phyloP scores from a whole-genome alignment of 768 basidiomycete species.

The Hericium alpestre region DNA sequence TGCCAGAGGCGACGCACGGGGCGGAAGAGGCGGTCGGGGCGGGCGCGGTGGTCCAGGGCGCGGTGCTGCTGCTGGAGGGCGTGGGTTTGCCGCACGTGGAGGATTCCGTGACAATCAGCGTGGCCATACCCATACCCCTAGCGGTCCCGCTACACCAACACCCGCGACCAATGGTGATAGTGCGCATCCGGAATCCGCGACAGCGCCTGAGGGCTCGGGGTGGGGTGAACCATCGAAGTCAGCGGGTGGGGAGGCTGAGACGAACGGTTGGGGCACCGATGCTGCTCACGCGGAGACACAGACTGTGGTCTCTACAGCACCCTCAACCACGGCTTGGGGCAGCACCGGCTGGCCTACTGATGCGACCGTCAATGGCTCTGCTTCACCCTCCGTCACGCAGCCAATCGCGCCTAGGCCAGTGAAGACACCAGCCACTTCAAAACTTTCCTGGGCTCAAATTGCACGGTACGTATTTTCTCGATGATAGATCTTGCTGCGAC shows the following conservation, averaged over 20 bases:
- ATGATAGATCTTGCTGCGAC: not conserved
- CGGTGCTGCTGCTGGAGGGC: conserved; percentile 30
- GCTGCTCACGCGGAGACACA: conserved; percentile 16
- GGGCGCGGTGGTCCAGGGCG: conserved; percentile 39
- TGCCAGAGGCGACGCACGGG: conserved; percentile 44
- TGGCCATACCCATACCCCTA: conserved; percentile 28
- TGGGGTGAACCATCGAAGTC: conserved; percentile 15
- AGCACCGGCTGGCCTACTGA: conserved; percentile 21
- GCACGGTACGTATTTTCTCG: conserved; percentile 44
- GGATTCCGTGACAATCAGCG: conserved; percentile 30
- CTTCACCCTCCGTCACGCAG: conserved; percentile 20
- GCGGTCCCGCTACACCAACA: conserved; percentile 1
- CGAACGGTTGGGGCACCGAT: not conserved
- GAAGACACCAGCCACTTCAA: conserved; percentile 62
- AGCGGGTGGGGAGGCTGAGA: conserved; percentile 18
- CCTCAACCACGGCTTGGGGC: conserved; percentile 19
- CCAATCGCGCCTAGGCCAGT: conserved; percentile 16
- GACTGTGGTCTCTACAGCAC: conserved; percentile 16
- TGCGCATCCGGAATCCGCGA: not conserved
- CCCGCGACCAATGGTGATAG: conserved; percentile 8
- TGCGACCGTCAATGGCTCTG: conserved; percentile 18
- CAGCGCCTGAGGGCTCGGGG: conserved; percentile 16
- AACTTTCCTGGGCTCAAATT: conserved; percentile 80
- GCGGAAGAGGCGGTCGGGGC: conserved; percentile 53
- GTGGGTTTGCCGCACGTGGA: conserved; percentile 36